Evolutionary conservation across 2,329 filamentous ascomycete species (phyloP).

Genomic region (Cladobotryum mycophilum): DNA sequence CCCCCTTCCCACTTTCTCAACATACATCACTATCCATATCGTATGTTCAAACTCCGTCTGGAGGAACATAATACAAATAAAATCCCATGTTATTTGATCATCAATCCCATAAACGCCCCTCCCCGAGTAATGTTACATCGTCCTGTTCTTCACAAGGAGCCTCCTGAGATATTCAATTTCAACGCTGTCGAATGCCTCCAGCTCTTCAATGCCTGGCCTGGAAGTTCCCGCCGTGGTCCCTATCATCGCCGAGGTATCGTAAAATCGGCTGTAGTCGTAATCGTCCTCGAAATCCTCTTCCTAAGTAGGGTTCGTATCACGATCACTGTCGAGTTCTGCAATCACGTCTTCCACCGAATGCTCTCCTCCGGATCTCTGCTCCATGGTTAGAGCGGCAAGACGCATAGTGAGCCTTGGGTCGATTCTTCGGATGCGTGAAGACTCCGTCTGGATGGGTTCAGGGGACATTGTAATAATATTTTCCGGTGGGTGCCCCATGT

Average conservation of each 20-base stretch:
- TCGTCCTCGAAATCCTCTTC: conserved; percentile 7
- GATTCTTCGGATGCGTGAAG: conserved; percentile 16
- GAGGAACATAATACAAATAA: neutral
- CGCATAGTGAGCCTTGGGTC: conserved; percentile 7
- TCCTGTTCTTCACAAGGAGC: conserved; percentile 17
- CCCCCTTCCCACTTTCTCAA: neutral
- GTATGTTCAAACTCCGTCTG: neutral
- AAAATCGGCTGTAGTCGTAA: neutral
- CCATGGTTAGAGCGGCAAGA: neutral
- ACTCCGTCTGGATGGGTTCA: conserved; percentile 20
- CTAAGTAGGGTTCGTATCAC: conserved; percentile 5
- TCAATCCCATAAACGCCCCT: neutral
- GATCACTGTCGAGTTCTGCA: neutral
- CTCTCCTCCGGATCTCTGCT: neutral
- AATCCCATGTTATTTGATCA: neutral
- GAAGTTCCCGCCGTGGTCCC: neutral
- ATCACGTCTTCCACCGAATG: neutral
- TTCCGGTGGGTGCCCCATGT: conserved; percentile 21
- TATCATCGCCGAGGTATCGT: conserved; percentile 6
- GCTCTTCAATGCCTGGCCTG: conserved; percentile 15
- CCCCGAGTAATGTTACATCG: neutral
- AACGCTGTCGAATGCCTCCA: conserved; percentile 24
- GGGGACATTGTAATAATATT: conserved; percentile 28
- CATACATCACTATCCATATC: neutral
- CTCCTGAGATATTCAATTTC: conserved; percentile 22